These are phyloP conservation scores for Podaxis sp. DNA, from an alignment of 768 basidiomycete species.

Conservation along the genomic window DNA sequence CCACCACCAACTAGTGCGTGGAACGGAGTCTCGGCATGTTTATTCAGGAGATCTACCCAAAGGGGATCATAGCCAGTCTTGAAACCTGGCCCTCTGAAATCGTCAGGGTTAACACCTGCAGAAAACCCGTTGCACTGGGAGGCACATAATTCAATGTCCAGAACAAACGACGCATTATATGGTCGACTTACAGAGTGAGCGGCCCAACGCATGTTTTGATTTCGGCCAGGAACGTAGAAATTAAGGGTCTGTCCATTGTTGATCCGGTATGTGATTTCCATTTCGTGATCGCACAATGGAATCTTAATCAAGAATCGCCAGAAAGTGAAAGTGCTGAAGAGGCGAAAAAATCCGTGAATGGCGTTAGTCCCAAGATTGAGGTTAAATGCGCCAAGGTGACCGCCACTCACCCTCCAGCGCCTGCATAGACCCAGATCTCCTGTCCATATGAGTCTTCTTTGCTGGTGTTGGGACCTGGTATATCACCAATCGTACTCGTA, in stretches of 20 bases:
- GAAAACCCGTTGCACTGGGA: conserved; percentile 84
- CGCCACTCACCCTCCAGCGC: conserved; percentile 48
- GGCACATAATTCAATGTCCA: neutral
- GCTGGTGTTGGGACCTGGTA: conserved; percentile 32
- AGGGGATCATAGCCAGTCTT: conserved; percentile 85
- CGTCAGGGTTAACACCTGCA: conserved; percentile 84
- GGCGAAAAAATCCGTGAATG: neutral
- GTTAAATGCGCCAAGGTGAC: neutral
- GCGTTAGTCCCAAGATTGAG: neutral
- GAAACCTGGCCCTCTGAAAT: conserved; percentile 80
- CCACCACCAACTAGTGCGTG: conserved; percentile 94
- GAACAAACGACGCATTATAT: neutral
- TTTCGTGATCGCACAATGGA: conserved; percentile 68
- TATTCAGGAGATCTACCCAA: conserved; percentile 88
- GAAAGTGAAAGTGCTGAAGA: conserved; percentile 78
- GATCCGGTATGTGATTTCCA: conserved; percentile 76
- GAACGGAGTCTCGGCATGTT: conserved; percentile 78
- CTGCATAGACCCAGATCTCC: conserved; percentile 70
- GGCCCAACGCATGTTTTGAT: conserved; percentile 90
- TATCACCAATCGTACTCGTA: conserved; percentile 6
- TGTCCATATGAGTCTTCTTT: conserved; percentile 52
- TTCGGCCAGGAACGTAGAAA: conserved; percentile 80
- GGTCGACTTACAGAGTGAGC: conserved; percentile 67
- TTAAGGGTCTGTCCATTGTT: conserved; percentile 75
- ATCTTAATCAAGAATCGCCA: conserved; percentile 91